A percentile compares a stretch with the other conserved stretches of the same genome.
Conservation (phyloP, 2,329 filamentous ascomycete genomes). For the Fusarium acutatum region DNA sequence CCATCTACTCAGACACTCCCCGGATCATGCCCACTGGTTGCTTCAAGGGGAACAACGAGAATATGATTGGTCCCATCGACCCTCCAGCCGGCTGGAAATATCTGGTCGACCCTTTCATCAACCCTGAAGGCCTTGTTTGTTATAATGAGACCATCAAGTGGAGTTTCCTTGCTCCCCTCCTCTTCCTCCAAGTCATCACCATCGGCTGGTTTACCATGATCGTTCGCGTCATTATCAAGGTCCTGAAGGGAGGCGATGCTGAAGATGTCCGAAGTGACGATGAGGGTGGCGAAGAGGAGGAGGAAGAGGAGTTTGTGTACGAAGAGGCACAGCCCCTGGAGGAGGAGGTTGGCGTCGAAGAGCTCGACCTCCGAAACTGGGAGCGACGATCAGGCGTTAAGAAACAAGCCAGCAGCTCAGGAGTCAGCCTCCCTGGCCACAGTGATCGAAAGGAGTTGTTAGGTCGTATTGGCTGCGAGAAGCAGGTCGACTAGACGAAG, state of each 20-base stretch:
- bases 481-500: slow-evolving; percentile 63
- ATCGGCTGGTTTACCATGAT: slow-evolving; percentile 93
- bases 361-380: slow-evolving; percentile 72
- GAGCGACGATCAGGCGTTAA: slow-evolving; percentile 64
- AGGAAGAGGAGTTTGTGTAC: slow-evolving; percentile 63
- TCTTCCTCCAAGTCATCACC: slow-evolving; percentile 81
- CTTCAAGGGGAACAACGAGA: slow-evolving; percentile 68
- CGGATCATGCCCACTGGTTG: slow-evolving; percentile 65
- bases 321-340: slow-evolving; percentile 68
- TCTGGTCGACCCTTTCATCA: slow-evolving; percentile 76
- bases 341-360: slow-evolving; percentile 79
- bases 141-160: slow-evolving; percentile 79
- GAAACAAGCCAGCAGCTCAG: slow-evolving; percentile 62
- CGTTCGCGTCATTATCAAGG: slow-evolving; percentile 79
- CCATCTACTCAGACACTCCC: slow-evolving; percentile 47
- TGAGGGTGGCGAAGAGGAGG: slow-evolving; percentile 70
- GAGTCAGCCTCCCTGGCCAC: slow-evolving; percentile 74
- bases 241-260: slow-evolving; percentile 78
- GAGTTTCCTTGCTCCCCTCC: slow-evolving; percentile 78
- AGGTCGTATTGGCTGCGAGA: slow-evolving; percentile 84
- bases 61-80: slow-evolving; percentile 62
- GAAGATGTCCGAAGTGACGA: slow-evolving; percentile 90
- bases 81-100: slow-evolving; percentile 65
- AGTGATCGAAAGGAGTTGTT: slow-evolving; percentile 83
- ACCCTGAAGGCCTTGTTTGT: slow-evolving; percentile 79